phyloP scores from a whole-genome alignment of 768 basidiomycete species.

The Amyloporia xantha region DNA sequence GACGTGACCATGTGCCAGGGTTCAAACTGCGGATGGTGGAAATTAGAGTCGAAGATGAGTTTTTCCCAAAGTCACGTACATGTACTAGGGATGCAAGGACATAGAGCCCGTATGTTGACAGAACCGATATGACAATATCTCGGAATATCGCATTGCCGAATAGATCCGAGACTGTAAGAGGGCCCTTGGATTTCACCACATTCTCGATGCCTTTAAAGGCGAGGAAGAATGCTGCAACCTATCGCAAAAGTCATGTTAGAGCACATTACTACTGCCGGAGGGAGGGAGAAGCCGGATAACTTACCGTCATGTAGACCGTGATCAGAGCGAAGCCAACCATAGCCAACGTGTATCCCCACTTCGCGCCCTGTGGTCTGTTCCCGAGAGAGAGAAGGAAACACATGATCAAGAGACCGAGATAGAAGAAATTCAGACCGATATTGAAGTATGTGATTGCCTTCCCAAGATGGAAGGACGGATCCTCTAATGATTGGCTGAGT shows the following conservation, averaged over 20 bases:
- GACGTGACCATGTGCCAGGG: constrained; percentile 99
- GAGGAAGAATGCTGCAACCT: constrained; percentile 76
- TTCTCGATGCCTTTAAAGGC: constrained; percentile 75
- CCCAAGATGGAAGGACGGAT: constrained; percentile 44
- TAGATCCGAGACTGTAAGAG: constrained; percentile 49
- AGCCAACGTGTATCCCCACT: constrained; percentile 79
- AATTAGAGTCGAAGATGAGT: not conserved
- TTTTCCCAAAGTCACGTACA: constrained; percentile 40
- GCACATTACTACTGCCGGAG: not conserved
- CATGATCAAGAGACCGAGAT: constrained; percentile 78
- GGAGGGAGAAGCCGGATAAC: not conserved
- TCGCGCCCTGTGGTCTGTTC: constrained; percentile 87
- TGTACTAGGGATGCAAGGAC: constrained; percentile 76
- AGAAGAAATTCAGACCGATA: constrained; percentile 75
- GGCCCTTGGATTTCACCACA: constrained; percentile 40
- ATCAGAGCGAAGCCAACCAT: constrained; percentile 86
- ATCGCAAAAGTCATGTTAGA: not conserved
- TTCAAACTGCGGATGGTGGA: constrained; percentile 55
- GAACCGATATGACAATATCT: constrained; percentile 78
- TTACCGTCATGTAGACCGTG: constrained; percentile 94
- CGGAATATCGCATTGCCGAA: constrained; percentile 79
- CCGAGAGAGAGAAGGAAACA: constrained; percentile 87
- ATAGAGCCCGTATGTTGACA: constrained; percentile 89
- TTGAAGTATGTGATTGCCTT: constrained; percentile 68
- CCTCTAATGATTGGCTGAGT: constrained; percentile 69